Percentiles rank a stretch among this genome's conserved stretches.
Conservation (phyloP, 129 eudicot species). For the Flaveria linearis region DNA sequence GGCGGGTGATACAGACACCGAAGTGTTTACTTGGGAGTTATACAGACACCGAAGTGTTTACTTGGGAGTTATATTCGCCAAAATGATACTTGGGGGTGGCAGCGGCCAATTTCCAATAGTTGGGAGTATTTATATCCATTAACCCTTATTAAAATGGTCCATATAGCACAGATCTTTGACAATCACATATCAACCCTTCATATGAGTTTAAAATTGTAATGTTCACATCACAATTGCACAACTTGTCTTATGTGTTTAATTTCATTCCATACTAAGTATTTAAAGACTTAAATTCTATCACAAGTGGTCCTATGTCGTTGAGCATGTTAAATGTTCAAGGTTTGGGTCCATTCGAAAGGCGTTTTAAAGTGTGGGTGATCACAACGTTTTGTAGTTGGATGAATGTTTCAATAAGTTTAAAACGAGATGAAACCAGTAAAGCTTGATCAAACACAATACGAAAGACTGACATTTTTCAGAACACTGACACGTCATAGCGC, state of each 20-base stretch:
- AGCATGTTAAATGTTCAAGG: background rate
- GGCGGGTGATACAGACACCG: too few relatives aligned
- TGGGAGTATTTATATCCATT: too few relatives aligned
- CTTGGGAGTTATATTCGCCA: too few relatives aligned
- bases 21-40: too few relatives aligned
- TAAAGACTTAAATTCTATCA: background rate
- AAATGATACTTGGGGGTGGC: too few relatives aligned
- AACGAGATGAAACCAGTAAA: background rate
- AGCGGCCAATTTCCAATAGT: too few relatives aligned
- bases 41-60: too few relatives aligned
- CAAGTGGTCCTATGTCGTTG: constrained; percentile 15
- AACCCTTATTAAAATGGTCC: constrained; percentile 25
- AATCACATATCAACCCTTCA: background rate
- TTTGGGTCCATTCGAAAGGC: background rate
- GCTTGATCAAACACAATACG: background rate
- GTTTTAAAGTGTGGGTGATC: background rate
- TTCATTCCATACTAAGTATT: constrained; percentile 7
- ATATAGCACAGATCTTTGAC: constrained; percentile 14
- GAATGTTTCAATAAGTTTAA: background rate
- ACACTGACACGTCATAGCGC: too few relatives aligned
- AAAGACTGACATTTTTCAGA: too few relatives aligned
- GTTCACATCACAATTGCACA: constrained; percentile 22
- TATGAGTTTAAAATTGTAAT: constrained; percentile 8
- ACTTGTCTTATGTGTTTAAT: constrained; percentile 18
- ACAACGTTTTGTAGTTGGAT: background rate